These are phyloP conservation scores for Angomonas ambiguus DNA, from an alignment of 208 protist genomes.

Conservation along the genomic window DNA sequence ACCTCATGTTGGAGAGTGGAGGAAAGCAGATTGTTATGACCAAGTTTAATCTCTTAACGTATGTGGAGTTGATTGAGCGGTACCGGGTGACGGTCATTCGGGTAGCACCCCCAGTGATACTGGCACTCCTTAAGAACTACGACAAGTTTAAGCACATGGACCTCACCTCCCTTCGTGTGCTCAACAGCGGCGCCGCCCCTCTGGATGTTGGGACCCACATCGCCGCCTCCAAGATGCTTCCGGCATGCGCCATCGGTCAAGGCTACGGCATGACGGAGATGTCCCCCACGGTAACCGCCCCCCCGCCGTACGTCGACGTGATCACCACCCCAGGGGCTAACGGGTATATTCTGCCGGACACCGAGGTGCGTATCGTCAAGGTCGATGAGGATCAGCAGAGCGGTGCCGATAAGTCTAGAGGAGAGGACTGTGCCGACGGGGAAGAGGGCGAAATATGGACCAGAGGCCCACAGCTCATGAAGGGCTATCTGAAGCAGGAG, in stretches of 20 bases:
- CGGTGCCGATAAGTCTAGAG: slow-evolving; percentile 25
- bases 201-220: slow-evolving; percentile 34
- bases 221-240: background rate
- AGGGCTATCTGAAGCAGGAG: slow-evolving; percentile 59
- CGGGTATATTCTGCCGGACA: background rate
- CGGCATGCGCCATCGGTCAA: slow-evolving; percentile 35
- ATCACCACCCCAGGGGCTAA: slow-evolving; percentile 56
- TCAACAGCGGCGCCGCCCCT: slow-evolving; percentile 65
- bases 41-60: slow-evolving; percentile 45
- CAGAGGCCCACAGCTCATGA: slow-evolving; percentile 75
- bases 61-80: slow-evolving; percentile 37
- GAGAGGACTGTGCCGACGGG: slow-evolving; percentile 17
- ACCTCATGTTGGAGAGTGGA: slow-evolving; percentile 17
- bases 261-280: slow-evolving; percentile 83
- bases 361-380: slow-evolving; percentile 18
- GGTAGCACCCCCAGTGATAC: slow-evolving; percentile 74
- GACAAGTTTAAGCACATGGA: slow-evolving; percentile 24
- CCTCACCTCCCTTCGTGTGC: slow-evolving; percentile 20
- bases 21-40: slow-evolving; percentile 40
- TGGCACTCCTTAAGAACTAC: slow-evolving; percentile 65
- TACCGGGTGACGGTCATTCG: slow-evolving; percentile 37
- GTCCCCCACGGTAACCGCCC: slow-evolving; percentile 37
- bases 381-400: slow-evolving; percentile 30
- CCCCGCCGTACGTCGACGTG: slow-evolving; percentile 56
- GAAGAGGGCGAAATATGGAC: slow-evolving; percentile 62